These are phyloP conservation scores for Postia placenta DNA, from an alignment of 768 basidiomycete genomes.

Conservation along the genomic window DNA sequence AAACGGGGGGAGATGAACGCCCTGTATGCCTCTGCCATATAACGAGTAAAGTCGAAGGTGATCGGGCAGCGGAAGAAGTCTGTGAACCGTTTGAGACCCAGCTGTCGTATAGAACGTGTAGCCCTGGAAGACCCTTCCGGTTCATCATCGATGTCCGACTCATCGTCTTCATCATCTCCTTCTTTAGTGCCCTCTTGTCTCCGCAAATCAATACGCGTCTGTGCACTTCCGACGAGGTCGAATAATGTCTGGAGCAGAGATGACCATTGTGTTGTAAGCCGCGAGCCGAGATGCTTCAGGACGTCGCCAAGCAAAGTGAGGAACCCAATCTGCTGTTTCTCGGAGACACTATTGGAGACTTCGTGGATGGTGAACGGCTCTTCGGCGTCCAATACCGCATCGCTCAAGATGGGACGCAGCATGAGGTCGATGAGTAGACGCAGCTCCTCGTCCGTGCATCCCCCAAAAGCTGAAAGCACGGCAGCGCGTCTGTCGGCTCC, in stretches of 20 bases:
- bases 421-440: constrained; percentile 79
- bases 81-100: constrained; percentile 78
- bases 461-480: constrained; percentile 63
- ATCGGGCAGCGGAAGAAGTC: constrained; percentile 82
- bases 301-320: constrained; percentile 82
- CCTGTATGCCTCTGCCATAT: constrained; percentile 59
- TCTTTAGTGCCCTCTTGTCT: constrained; percentile 20
- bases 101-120: constrained; percentile 64
- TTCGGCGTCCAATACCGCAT: constrained; percentile 17
- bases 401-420: constrained; percentile 55
- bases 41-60: constrained; percentile 69
- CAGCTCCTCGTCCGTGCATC: constrained; percentile 71
- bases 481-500: constrained; percentile 69
- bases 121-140: constrained; percentile 29
- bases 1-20: constrained; percentile 82
- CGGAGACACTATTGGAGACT: constrained; percentile 29
- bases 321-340: constrained; percentile 79
- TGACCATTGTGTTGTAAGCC: constrained; percentile 67
- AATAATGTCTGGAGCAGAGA: constrained; percentile 65
- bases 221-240: constrained; percentile 59
- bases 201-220: constrained; percentile 40
- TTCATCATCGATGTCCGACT: constrained; percentile 20
- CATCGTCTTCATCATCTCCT: constrained; percentile 24
- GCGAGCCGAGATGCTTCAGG: constrained; percentile 73
- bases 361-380: constrained; percentile 26